Conservation (phyloP, 495 filamentous ascomycete species). For the Daldinia grandis region DNA sequence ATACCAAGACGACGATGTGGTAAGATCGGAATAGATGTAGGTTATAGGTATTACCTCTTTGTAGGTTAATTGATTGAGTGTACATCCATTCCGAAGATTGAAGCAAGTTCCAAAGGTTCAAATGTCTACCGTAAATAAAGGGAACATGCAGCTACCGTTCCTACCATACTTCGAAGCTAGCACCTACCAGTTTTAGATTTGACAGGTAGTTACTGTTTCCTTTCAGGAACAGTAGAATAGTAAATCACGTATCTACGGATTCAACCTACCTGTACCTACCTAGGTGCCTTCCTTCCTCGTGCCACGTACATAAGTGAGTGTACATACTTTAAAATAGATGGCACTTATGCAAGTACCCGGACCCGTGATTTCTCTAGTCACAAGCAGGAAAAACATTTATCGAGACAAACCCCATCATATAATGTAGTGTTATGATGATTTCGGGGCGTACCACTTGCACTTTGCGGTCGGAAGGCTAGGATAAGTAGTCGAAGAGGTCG, state of each 20-base stretch:
- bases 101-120: background rate
- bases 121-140: conserved; percentile 1
- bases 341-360: background rate
- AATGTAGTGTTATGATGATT: background rate
- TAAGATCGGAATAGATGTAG: conserved; percentile 2
- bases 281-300: background rate
- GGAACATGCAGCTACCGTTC: background rate
- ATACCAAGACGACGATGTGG: background rate
- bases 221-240: background rate
- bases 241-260: background rate
- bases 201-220: background rate
- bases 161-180: background rate
- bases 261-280: background rate
- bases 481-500: background rate
- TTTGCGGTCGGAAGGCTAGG: conserved; percentile 2
- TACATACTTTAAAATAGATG: background rate
- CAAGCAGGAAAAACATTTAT: background rate
- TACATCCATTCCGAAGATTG: background rate
- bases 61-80: background rate
- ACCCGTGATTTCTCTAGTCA: background rate
- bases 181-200: background rate
- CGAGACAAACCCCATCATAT: background rate
- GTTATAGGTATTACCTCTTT: conserved; percentile 12
- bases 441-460: background rate
- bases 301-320: background rate